Base-by-base conservation (phyloP, 108 stramenopile genomes). In the Fragilaria crotonensis region DNA sequence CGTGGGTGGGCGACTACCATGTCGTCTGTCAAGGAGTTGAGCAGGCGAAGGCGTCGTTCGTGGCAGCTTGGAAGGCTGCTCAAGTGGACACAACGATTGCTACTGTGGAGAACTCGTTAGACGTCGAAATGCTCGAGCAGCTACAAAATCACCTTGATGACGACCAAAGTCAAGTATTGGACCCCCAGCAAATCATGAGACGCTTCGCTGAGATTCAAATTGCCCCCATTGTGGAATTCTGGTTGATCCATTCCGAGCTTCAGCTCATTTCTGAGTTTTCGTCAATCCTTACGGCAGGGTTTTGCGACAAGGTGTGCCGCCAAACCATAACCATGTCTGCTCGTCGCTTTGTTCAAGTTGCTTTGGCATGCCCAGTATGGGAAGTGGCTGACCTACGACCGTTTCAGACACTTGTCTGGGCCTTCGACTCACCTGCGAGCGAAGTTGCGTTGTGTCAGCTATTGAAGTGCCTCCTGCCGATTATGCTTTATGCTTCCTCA, bases 341-440 rank as follows among this genome's bases (percentile, higher is more conserved):
- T 9, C 59, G 66, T 22, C 41, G 62, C 27, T 81, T 80, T 30
- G 66, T 82, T 23, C 45, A 59, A 5, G 63, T 57, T 48, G 57
- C 55, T 25, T 31, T 81, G 20, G 33, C 62, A 30, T 52, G 68
- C 48, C 73, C 79, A 5, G 54, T 71, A 31, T 82, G 81, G 76
- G 31, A 74, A 27, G 56, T 77, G 3, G 60, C 64, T 22, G 89
- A 90, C 23, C 70, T 95, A 5, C 72, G 90, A 49, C 79, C 92
- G 7, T 90, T 86, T 56, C 95, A 95, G 52, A 85, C 87, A 4
- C 60, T 96, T 3, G 4, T 83, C 19, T 96, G 95, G 95, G 78
- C 85, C 21, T 57, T 80, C 48, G 89, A 90, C 2, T 68, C 70
- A 20, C 25, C 60, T 9, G 20, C 30, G 22, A 64, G 71, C 4